These are phyloP conservation scores for Geotrichum fermentans DNA, from an alignment of 1,139 yeast species.

Conservation along the genomic window DNA sequence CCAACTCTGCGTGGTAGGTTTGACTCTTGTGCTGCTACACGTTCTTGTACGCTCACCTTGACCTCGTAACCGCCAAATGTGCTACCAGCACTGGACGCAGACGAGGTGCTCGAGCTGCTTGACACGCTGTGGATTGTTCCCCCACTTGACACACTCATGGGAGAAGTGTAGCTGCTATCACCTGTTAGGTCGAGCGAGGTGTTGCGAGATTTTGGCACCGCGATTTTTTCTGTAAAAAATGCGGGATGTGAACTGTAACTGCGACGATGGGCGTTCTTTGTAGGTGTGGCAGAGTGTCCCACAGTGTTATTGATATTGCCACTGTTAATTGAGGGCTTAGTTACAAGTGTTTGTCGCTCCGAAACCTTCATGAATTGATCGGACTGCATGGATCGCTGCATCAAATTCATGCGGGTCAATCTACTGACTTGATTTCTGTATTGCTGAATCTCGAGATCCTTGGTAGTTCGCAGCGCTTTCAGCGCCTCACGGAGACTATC, in stretches of 20 bases:
- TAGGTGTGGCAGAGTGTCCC: neutral
- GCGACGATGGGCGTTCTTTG: neutral
- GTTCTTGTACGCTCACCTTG: neutral
- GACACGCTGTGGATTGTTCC: conserved; percentile 8
- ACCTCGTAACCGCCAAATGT: neutral
- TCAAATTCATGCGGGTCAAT: conserved; percentile 14
- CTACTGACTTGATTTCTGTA: conserved; percentile 32
- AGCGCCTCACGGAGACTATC: conserved; percentile 56
- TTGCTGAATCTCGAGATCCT: conserved; percentile 36
- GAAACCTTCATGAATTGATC: neutral
- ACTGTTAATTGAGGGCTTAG: too few relatives aligned
- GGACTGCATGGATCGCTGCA: neutral
- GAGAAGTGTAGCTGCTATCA: conserved; percentile 1
- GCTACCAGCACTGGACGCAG: neutral
- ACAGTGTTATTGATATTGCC: too few relatives aligned
- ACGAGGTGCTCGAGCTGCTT: neutral
- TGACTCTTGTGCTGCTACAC: neutral
- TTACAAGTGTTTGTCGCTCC: neutral
- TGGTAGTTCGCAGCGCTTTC: conserved; percentile 37
- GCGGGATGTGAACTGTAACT: neutral
- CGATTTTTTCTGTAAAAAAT: neutral
- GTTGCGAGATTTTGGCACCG: neutral
- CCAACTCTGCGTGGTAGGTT: conserved; percentile 6
- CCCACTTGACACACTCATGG: conserved; percentile 1
- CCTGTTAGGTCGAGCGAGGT: neutral